phyloP scores from a whole-genome alignment of 2,329 filamentous ascomycete genomes.

The Colletotrichum cordylinicola region DNA sequence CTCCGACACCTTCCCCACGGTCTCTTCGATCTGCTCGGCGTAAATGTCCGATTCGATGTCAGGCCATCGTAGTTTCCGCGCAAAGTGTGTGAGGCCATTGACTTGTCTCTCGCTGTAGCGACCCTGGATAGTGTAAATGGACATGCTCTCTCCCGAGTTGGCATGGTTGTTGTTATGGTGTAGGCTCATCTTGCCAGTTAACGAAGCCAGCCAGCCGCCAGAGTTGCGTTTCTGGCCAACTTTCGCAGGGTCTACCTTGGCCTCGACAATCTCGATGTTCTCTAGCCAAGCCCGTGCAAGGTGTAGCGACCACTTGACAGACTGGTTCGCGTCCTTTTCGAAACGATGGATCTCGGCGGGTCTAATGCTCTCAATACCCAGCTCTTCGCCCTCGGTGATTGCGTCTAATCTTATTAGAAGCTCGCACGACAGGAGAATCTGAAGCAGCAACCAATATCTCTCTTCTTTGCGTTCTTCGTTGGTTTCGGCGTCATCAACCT shows the following conservation, averaged over 20 bases:
- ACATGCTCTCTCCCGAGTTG: constrained; percentile 28
- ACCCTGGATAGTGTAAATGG: constrained; percentile 57
- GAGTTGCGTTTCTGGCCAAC: constrained; percentile 28
- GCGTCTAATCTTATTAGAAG: constrained; percentile 69
- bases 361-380: constrained; percentile 55
- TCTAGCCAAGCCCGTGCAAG: constrained; percentile 72
- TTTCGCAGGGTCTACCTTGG: constrained; percentile 25
- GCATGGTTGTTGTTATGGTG: constrained; percentile 35
- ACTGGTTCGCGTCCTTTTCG: constrained; percentile 64
- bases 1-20: constrained; percentile 47
- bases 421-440: constrained; percentile 69
- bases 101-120: constrained; percentile 64
- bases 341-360: constrained; percentile 65
- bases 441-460: constrained; percentile 71
- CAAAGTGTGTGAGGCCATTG: constrained; percentile 68
- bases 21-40: constrained; percentile 53
- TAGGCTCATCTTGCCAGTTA: constrained; percentile 61
- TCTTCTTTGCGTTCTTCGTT: constrained; percentile 62
- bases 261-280: constrained; percentile 63
- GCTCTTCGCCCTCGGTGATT: constrained; percentile 65
- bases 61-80: constrained; percentile 67
- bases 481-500: constrained; percentile 53
- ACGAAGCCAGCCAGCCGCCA: constrained; percentile 60
- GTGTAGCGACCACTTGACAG: constrained; percentile 72
- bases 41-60: constrained; percentile 60